Conservation (phyloP, 2,329 filamentous ascomycete genomes). For the Pseudocercospora fijiensis region DNA sequence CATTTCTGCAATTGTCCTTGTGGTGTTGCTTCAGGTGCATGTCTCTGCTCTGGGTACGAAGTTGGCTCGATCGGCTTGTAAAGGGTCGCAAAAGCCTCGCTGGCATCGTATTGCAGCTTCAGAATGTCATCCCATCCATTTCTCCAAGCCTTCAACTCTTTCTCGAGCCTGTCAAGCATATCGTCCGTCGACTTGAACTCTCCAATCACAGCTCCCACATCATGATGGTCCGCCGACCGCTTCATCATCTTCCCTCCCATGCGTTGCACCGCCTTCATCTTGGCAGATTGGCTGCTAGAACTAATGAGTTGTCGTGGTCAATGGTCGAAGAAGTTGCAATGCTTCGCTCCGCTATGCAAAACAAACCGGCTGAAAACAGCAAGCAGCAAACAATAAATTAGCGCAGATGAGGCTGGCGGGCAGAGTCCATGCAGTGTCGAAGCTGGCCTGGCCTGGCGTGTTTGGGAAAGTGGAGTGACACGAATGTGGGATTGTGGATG, state of each 20-base stretch:
- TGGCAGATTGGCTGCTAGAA: slow-evolving; percentile 16
- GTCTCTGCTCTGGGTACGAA: slow-evolving; percentile 52
- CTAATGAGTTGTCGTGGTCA: background rate
- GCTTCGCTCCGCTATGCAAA: slow-evolving; percentile 1
- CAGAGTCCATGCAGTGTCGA: background rate
- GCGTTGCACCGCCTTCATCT: slow-evolving; percentile 58
- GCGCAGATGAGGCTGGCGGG: background rate
- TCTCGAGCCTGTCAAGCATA: slow-evolving; percentile 72
- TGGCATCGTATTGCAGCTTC: slow-evolving; percentile 64
- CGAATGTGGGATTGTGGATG: background rate
- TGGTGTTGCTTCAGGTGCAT: slow-evolving; percentile 61
- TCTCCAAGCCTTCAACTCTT: slow-evolving; percentile 72
- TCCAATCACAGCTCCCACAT: slow-evolving; percentile 70
- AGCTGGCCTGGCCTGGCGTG: background rate
- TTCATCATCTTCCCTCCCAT: slow-evolving; percentile 71
- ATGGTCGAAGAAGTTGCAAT: slow-evolving; percentile 3
- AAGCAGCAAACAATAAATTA: background rate
- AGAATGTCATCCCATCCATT: slow-evolving; percentile 75
- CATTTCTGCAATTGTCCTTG: slow-evolving; percentile 63
- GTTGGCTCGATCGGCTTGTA: slow-evolving; percentile 75
- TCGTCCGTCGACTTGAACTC: slow-evolving; percentile 80
- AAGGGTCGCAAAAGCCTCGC: slow-evolving; percentile 67
- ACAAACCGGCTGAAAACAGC: background rate
- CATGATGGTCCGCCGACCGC: slow-evolving; percentile 71
- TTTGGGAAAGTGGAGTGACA: slow-evolving; percentile 3